Conservation (phyloP, 495 filamentous ascomycete species). For the Penicillium riverlandense region DNA sequence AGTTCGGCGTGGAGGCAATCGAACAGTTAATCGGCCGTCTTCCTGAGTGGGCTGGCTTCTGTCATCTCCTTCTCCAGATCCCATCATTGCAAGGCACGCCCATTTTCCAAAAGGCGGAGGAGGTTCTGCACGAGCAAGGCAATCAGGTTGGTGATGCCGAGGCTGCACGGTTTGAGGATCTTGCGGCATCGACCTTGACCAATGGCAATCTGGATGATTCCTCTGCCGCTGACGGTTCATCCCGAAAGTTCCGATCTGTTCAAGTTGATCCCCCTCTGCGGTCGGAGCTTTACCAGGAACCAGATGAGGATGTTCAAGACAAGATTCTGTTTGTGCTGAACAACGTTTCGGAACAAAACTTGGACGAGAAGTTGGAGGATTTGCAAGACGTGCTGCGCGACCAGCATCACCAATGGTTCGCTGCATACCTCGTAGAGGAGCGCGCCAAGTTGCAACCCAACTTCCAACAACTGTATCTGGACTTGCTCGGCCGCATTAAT, state of each 20-base stretch:
- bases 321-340: conserved; percentile 94
- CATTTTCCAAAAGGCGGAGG: conserved; percentile 72
- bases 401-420: conserved; percentile 91
- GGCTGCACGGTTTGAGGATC: conserved; percentile 27
- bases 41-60: conserved; percentile 89
- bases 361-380: conserved; percentile 72
- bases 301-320: conserved; percentile 76
- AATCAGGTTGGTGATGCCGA: conserved; percentile 27
- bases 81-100: conserved; percentile 77
- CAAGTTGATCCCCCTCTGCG: conserved; percentile 60
- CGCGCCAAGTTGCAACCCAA: conserved; percentile 95
- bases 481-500: conserved; percentile 76
- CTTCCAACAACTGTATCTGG: conserved; percentile 85
- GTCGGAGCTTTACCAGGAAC: conserved; percentile 62
- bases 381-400: conserved; percentile 70
- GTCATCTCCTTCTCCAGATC: conserved; percentile 71
- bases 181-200: conserved; percentile 34
- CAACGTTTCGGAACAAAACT: conserved; percentile 85
- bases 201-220: conserved; percentile 64
- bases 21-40: conserved; percentile 76
- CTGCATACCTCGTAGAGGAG: conserved; percentile 89
- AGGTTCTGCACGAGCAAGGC: conserved; percentile 63
- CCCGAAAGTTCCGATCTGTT: conserved; percentile 63
- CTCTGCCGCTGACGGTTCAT: conserved; percentile 40
- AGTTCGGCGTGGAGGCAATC: conserved; percentile 95